phyloP scores from a whole-genome alignment of 257 asterid genomes.

The Fraxinus pennsylvanica region DNA sequence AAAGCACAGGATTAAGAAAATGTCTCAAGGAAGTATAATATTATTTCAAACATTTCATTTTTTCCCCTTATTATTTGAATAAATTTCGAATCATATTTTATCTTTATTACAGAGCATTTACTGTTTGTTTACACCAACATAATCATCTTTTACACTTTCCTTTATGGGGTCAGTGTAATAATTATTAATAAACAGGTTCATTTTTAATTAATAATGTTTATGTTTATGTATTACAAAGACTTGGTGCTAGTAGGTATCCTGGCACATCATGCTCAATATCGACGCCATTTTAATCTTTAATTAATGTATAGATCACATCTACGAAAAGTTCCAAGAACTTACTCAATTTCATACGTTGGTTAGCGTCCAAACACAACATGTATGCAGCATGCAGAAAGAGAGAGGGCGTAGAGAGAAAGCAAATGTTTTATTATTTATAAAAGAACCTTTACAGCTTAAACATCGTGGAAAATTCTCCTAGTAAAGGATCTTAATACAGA shows the following conservation, averaged over 20 bases:
- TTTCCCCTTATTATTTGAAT: background rate
- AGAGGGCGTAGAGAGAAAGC: background rate
- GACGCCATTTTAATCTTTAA: background rate
- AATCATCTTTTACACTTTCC: no score
- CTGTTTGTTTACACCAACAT: no score
- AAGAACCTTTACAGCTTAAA: conserved; percentile 6
- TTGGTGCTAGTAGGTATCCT: no score
- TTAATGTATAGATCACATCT: background rate
- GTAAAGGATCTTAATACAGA: conserved; percentile 7
- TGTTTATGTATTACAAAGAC: no score
- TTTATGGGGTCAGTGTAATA: no score
- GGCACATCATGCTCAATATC: no score
- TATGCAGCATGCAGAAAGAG: background rate
- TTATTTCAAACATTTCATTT: background rate
- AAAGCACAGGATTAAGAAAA: background rate
- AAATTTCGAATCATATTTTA: background rate
- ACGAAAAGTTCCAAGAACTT: background rate
- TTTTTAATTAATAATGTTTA: no score
- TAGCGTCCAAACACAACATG: background rate
- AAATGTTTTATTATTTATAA: conserved; percentile 19
- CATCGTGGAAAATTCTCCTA: background rate
- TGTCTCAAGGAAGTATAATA: background rate
- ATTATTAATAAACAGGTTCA: no score
- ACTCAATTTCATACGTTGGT: background rate
- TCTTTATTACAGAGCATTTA: no score